phyloP scores from a whole-genome alignment of 768 basidiomycete genomes.

The Serendipita indica region DNA sequence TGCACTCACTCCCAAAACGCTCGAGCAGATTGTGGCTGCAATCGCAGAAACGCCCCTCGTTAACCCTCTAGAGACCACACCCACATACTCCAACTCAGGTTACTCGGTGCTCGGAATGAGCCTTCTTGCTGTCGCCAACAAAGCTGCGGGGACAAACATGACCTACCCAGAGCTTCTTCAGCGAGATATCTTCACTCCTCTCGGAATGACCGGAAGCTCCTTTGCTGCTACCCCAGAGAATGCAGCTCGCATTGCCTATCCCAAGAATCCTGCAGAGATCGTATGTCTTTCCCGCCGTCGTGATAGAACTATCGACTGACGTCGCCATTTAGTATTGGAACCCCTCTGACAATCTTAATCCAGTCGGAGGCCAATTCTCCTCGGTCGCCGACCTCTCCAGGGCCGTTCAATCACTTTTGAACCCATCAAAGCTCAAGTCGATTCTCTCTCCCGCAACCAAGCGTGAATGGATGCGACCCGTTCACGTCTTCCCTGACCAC shows the following conservation, averaged over 20 bases:
- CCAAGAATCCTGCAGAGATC: background rate
- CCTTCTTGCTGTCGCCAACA: constrained; percentile 23
- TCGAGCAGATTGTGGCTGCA: constrained; percentile 24
- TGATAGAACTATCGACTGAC: background rate
- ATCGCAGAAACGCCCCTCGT: constrained; percentile 28
- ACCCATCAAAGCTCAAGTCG: constrained; percentile 22
- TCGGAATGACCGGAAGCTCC: constrained; percentile 32
- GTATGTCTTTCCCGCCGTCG: background rate
- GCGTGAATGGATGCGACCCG: constrained; percentile 21
- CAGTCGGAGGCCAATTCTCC: constrained; percentile 37
- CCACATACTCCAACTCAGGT: constrained; percentile 29
- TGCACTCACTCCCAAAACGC: constrained; percentile 22
- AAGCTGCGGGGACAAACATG: constrained; percentile 13
- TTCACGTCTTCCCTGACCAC: constrained; percentile 18
- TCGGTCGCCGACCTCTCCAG: constrained; percentile 33
- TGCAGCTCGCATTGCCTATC: background rate
- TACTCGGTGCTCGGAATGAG: constrained; percentile 24
- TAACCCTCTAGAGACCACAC: constrained; percentile 30
- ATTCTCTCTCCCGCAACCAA: constrained; percentile 13
- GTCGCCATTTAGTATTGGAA: constrained; percentile 26
- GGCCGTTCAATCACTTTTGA: constrained; percentile 32
- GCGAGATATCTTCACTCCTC: constrained; percentile 34
- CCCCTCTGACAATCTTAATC: constrained; percentile 28
- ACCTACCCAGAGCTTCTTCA: constrained; percentile 32
- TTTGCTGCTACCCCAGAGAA: constrained; percentile 28